Conservation (phyloP, 768 basidiomycete species). For the Lactarius hatsudake region DNA sequence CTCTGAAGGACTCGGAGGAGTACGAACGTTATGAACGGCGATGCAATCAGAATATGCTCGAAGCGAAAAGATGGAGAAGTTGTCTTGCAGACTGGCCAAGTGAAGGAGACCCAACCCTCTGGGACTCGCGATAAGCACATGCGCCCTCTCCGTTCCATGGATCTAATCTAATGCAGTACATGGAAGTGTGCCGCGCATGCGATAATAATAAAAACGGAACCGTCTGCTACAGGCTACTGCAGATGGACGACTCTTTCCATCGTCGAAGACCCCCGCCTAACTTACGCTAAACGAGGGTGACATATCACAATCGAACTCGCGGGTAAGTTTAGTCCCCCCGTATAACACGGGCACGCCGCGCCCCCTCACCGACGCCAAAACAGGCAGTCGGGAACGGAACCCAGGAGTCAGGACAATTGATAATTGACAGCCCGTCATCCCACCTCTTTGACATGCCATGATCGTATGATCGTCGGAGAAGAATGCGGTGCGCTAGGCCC, state of each 20-base stretch:
- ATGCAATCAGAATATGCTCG: no score
- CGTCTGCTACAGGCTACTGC: not conserved
- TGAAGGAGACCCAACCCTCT: not conserved
- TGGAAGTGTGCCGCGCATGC: not conserved
- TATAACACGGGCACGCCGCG: not conserved
- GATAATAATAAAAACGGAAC: not conserved
- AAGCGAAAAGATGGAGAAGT: no score
- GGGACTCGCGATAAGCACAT: not conserved
- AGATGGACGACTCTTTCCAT: not conserved
- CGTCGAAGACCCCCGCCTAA: not conserved
- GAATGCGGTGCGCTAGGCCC: not conserved
- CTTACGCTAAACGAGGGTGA: not conserved
- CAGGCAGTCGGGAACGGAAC: not conserved
- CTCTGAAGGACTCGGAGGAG: no score
- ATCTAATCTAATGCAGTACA: not conserved
- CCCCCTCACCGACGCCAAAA: not conserved
- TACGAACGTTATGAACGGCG: no score
- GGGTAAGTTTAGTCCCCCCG: not conserved
- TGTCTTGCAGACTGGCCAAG: not conserved
- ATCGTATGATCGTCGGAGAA: constrained; percentile 1
- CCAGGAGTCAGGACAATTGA: not conserved
- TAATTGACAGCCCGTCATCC: not conserved
- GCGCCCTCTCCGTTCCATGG: not conserved
- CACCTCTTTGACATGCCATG: not conserved
- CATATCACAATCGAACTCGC: not conserved